phyloP scores from a whole-genome alignment of 306 rosid genomes.

The Hippophae tibetana region DNA sequence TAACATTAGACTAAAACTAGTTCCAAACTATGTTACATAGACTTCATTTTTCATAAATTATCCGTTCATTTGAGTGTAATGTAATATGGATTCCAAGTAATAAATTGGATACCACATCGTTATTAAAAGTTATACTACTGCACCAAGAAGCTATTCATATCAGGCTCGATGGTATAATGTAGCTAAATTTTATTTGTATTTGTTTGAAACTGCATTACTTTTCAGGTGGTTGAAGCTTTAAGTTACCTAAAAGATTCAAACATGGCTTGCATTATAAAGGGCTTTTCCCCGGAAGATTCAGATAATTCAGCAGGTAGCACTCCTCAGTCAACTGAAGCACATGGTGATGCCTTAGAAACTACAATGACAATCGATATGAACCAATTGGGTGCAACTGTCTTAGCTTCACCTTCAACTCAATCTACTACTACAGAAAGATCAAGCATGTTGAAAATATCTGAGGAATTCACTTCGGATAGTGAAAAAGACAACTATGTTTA shows the following conservation, averaged over 20 bases:
- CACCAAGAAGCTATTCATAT: too few species aligned
- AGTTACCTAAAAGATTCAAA: slow-evolving; percentile 29
- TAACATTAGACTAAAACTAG: too few species aligned
- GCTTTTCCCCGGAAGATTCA: slow-evolving; percentile 39
- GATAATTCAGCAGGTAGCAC: slow-evolving; percentile 23
- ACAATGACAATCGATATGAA: slow-evolving; percentile 4
- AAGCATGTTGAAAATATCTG: slow-evolving; percentile 6
- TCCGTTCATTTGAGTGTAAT: too few species aligned
- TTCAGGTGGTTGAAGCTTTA: slow-evolving; percentile 51
- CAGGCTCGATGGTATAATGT: background rate
- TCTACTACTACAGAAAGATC: slow-evolving; percentile 18
- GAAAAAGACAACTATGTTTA: background rate
- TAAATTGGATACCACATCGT: too few species aligned
- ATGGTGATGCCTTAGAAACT: background rate
- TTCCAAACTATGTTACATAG: too few species aligned
- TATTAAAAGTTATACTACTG: too few species aligned
- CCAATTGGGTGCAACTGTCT: slow-evolving; percentile 15
- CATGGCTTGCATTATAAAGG: slow-evolving; percentile 20
- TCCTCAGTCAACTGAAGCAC: slow-evolving; percentile 13
- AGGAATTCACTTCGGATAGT: slow-evolving; percentile 13
- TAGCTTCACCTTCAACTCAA: slow-evolving; percentile 40
- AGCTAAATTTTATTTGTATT: background rate
- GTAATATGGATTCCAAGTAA: too few species aligned
- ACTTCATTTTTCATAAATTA: too few species aligned
- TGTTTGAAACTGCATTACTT: background rate